Conservation (phyloP, 139 green algal species). For the Chloropicon primus region DNA sequence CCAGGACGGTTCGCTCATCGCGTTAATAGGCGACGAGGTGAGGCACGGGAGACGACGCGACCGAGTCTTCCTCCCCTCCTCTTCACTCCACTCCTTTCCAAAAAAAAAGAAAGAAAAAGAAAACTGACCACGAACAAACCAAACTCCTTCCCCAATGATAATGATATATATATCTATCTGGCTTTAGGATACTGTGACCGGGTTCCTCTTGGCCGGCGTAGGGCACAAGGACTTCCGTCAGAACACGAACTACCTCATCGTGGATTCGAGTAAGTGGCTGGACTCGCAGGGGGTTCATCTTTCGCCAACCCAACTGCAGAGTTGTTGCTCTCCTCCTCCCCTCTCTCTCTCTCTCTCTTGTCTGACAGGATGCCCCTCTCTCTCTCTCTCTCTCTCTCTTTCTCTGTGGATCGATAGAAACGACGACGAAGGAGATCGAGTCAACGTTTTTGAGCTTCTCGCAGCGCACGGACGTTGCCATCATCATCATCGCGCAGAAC, state of each 20-base stretch:
- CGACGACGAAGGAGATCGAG: constrained; percentile 70
- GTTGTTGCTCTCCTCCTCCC: too few relatives aligned
- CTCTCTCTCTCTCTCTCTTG: too few relatives aligned
- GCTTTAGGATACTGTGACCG: constrained; percentile 88
- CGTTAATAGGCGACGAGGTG: neutral
- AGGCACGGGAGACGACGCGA: neutral
- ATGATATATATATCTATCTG: neutral
- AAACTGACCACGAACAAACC: neutral
- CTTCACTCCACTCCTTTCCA: too few relatives aligned
- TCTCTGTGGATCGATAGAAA: constrained; percentile 35
- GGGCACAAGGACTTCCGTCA: constrained; percentile 83
- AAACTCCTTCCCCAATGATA: neutral
- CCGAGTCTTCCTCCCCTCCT: too few relatives aligned
- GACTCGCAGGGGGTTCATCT: too few relatives aligned
- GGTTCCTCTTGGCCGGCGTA: constrained; percentile 89
- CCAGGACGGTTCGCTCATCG: neutral
- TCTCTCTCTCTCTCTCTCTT: neutral
- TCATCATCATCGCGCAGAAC: constrained; percentile 89
- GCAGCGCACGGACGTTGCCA: constrained; percentile 75
- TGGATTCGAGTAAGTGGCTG: constrained; percentile 62
- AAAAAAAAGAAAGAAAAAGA: too few relatives aligned
- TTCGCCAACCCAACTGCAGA: too few relatives aligned
- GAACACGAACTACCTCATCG: constrained; percentile 86
- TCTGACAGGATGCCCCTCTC: too few relatives aligned
- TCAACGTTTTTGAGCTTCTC: constrained; percentile 87